These are phyloP conservation scores for Neoarthrinium moseri DNA, from an alignment of 2,329 filamentous ascomycete genomes.

Conservation along the genomic window DNA sequence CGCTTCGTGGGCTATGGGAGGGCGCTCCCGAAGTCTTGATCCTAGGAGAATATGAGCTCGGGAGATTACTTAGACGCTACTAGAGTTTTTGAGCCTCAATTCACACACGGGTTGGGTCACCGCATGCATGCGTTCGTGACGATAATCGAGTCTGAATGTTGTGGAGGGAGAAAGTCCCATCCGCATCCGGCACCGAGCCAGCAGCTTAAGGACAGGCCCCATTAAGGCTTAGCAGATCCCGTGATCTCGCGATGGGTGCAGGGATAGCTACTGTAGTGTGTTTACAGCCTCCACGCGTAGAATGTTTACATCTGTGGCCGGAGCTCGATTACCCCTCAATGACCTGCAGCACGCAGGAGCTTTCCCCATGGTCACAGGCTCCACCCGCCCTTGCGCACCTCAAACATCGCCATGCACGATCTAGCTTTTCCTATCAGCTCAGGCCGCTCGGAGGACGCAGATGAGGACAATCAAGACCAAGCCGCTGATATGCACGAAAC, in stretches of 20 bases:
- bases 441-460: not conserved
- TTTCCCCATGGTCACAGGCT: not conserved
- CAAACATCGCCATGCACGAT: conserved; percentile 3
- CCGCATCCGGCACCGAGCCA: too few relatives aligned
- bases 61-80: too few relatives aligned
- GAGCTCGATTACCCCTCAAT: conserved; percentile 2
- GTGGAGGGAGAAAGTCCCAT: not conserved
- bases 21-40: too few relatives aligned
- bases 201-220: too few relatives aligned
- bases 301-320: not conserved
- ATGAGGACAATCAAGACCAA: not conserved
- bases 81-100: too few relatives aligned
- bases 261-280: conserved; percentile 2
- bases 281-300: conserved; percentile 3
- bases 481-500: conserved; percentile 2
- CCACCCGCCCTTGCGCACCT: not conserved
- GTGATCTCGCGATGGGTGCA: conserved; percentile 4
- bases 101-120: too few relatives aligned
- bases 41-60: too few relatives aligned
- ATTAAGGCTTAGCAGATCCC: conserved; percentile 3
- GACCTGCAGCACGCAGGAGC: conserved; percentile 2
- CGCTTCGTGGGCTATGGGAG: too few relatives aligned
- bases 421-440: not conserved
- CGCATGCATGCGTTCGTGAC: not conserved
- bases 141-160: not conserved